Evolutionary conservation across 805 yeast genomes (phyloP).

Genomic region (Pichia californica): DNA sequence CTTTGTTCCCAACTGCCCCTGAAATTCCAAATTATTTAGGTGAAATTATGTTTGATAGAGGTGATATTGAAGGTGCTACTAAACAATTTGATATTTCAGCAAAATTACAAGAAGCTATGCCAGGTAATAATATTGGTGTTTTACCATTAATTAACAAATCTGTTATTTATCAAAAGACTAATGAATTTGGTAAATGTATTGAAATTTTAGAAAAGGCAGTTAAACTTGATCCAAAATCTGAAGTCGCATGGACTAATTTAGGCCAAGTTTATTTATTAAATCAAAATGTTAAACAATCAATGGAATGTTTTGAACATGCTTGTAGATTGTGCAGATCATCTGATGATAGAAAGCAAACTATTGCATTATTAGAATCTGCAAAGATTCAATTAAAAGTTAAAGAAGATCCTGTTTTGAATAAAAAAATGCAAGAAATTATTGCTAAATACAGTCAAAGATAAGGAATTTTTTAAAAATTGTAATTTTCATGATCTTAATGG

Average conservation of each 20-base stretch:
- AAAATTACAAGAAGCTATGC: conserved; percentile 67
- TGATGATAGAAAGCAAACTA: conserved; percentile 85
- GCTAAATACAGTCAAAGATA: conserved; percentile 16
- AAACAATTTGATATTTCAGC: conserved; percentile 83
- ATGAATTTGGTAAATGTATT: conserved; percentile 52
- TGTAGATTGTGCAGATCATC: conserved; percentile 75
- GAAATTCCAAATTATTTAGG: conserved; percentile 95
- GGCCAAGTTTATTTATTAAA: conserved; percentile 87
- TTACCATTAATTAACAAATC: conserved; percentile 89
- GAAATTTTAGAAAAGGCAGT: conserved; percentile 67
- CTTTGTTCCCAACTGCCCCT: conserved; percentile 76
- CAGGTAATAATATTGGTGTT: conserved; percentile 74
- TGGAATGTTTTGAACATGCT: conserved; percentile 73
- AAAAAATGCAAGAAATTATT: conserved; percentile 57
- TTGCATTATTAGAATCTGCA: conserved; percentile 88
- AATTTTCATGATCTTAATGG: no score
- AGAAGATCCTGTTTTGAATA: conserved; percentile 58
- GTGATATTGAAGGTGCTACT: conserved; percentile 64
- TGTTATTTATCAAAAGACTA: conserved; percentile 54
- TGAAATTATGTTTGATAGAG: conserved; percentile 81
- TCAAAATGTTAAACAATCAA: conserved; percentile 77
- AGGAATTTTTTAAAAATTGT: no score
- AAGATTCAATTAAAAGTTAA: conserved; percentile 78
- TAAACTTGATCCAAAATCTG: conserved; percentile 80
- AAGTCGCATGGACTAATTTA: conserved; percentile 81